These are phyloP conservation scores for Aspergillus floridensis DNA, from an alignment of 2,329 filamentous ascomycete genomes.

Conservation along the genomic window DNA sequence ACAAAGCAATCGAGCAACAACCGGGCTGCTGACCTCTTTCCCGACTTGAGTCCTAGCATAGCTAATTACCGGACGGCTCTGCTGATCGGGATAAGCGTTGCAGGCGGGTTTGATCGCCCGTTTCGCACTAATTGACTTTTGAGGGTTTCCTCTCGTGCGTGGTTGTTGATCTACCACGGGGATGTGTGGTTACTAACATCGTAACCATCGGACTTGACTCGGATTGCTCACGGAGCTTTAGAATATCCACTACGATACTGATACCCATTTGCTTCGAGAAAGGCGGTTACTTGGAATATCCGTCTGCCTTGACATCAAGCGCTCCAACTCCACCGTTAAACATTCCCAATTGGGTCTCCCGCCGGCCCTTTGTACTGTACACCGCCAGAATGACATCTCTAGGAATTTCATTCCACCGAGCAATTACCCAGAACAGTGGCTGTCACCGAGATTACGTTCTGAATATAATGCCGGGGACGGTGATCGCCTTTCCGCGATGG, in stretches of 20 bases:
- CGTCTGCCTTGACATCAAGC: neutral
- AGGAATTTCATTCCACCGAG: neutral
- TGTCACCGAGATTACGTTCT: neutral
- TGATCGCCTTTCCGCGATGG: neutral
- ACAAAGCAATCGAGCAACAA: neutral
- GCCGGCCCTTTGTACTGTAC: conserved; percentile 10
- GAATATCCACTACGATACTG: too few relatives aligned
- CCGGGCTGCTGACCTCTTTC: neutral
- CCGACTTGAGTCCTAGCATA: neutral
- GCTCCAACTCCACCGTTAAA: conserved; percentile 14
- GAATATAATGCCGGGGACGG: too few relatives aligned
- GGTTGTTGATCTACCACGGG: neutral
- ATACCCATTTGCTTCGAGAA: too few relatives aligned
- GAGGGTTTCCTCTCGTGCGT: neutral
- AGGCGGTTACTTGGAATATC: neutral
- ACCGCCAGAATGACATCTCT: conserved; percentile 21
- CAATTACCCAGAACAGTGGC: conserved; percentile 9
- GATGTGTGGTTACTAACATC: neutral
- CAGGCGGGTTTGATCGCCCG: neutral
- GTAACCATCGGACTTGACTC: neutral
- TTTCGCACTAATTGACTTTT: neutral
- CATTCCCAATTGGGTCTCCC: conserved; percentile 18
- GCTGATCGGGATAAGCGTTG: neutral
- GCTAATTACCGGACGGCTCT: neutral
- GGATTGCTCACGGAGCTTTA: too few relatives aligned